Base-by-base conservation (phyloP, 257 asterid species). In the Galeopsis tetrahit region DNA sequence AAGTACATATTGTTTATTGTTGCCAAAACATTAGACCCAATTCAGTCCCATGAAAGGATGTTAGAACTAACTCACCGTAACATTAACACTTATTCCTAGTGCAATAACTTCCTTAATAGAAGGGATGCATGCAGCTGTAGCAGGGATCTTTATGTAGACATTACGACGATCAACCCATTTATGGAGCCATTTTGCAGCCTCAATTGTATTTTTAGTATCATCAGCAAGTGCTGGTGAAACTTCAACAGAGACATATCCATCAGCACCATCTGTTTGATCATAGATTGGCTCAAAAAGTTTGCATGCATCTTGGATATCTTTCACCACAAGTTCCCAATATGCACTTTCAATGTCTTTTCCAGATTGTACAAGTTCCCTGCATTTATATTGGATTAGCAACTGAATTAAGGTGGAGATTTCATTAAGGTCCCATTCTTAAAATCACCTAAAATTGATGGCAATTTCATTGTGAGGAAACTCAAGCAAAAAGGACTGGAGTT, bases 231-330 rank as follows among this genome's bases (percentile, higher is more conserved):
- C 71, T 13, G 99, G 99, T 75, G 99, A 92, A 70, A 95, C 99
- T 84, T 95, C 99, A 35, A 95, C 99, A n/a, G 99, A 95, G 64
- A 95, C 99, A 48, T 95, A 95, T 71, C 99, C 99, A 81, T 95
- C 99, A 11, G 75, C 98, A 7, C 87, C 99, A 77, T 92, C 91
- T 14, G 99, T 88, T 76, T 90, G 79, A 71, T 95, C 89, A 72
- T 92, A 95, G 72, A 95, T 90, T 52, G 88, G 65, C 87, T 95
- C 98, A 74, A 95, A 95, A 72, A 92, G 97, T 80, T 83, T 90
- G 91, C 98, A 88, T n/a, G 99, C 98, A 78, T 95, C 99, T 89
- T 95, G 99, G 60, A 95, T 95, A 79, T 95, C 99, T 85, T 89
- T 92, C 81, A 95, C 90, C 77, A 95, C 99, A 49, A 95, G 97